Conservation (phyloP, 2,329 filamentous ascomycete species). For the Epichloe aotearoae region DNA sequence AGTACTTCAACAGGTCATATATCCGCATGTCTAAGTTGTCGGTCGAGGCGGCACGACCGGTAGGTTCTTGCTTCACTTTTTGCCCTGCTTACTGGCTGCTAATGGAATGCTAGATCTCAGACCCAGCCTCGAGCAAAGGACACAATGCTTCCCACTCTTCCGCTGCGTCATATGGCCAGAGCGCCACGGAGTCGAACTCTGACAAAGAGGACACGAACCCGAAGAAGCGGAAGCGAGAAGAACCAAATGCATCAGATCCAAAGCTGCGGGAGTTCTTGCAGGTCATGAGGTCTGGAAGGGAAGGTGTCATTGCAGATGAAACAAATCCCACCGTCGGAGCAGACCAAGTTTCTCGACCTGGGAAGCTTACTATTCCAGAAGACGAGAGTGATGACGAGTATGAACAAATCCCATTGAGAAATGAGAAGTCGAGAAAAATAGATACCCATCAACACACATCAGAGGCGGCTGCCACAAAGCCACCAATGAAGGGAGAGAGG, state of each 20-base stretch:
- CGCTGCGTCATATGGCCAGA: conserved; percentile 8
- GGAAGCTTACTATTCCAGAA: conserved; percentile 28
- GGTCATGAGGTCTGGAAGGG: conserved; percentile 52
- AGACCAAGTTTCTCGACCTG: conserved; percentile 9
- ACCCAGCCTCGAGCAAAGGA: conserved; percentile 24
- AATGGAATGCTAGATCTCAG: conserved; percentile 31
- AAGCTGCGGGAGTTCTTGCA: conserved; percentile 80
- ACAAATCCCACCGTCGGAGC: conserved; percentile 12
- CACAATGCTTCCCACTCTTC: conserved; percentile 15
- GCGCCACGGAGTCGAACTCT: conserved; percentile 3
- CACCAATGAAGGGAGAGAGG: conserved; percentile 7
- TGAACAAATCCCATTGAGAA: conserved; percentile 46
- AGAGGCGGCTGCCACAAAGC: conserved; percentile 2
- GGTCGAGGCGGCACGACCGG: conserved; percentile 77
- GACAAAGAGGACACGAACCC: conserved; percentile 25
- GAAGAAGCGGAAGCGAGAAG: conserved; percentile 57
- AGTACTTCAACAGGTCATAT: conserved; percentile 91
- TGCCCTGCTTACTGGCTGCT: conserved; percentile 12
- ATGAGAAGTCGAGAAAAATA: conserved; percentile 29
- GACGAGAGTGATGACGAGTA: conserved; percentile 65
- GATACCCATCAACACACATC: conserved; percentile 9
- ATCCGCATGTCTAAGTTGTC: conserved; percentile 90
- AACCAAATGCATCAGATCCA: conserved; percentile 49
- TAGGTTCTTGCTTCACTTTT: conserved; percentile 25
- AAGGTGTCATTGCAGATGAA: conserved; percentile 21